Base-by-base conservation (phyloP, 208 protist genomes). In the Leishmania gerbilli region DNA sequence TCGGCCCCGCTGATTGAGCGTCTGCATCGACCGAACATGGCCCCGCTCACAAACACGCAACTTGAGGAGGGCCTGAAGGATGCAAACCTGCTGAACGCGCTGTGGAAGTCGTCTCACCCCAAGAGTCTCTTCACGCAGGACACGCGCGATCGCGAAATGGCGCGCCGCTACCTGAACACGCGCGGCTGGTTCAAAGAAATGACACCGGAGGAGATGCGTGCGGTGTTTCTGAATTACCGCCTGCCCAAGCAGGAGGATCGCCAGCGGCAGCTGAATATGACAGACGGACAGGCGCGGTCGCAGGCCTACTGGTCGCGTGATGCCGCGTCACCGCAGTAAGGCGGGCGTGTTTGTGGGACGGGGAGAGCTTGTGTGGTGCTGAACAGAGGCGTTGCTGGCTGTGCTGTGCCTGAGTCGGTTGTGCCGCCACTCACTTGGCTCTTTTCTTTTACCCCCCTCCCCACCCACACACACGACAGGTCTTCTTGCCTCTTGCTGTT, bases 111-210 rank as follows among this genome's bases (percentile, higher is more conserved):
- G 71, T 91, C 90, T 27, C 89, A 95, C 67, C 92, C 92, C 65
- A 86, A 88, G 62, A 93, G 89, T 58, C 71, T 87, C 64, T 93
- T 91, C 79, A 71, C 85, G 68, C 74, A 79, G 45, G 87, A 92
- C 58, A 58, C 82, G 24, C 64, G 85, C 42, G 72, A 93, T 64
- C 88, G 91, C 34, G 92, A 94, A 80, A 90, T 90, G 86, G 94
- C 92, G 21, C 85, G 81, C 24, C 83, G 84, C 67, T 96, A 93
- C 77, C 79, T 97, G 21, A 95, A 94, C 81, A 81, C 87, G 60
- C 91, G 89, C 27, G 91, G 92, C n/a, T 97, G 94, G 94, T 91
- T 97, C 78, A 90, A 91, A 67, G 84, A 95, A 74, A 97, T 97
- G 93, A 88, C 92, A 13, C 45, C 84, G 21, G 93, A 95, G 55